Evolutionary conservation across 2,329 filamentous ascomycete species (phyloP), one percentile per base, ranked within the genome.

Genomic region (Cladorrhinum sp.): DNA sequence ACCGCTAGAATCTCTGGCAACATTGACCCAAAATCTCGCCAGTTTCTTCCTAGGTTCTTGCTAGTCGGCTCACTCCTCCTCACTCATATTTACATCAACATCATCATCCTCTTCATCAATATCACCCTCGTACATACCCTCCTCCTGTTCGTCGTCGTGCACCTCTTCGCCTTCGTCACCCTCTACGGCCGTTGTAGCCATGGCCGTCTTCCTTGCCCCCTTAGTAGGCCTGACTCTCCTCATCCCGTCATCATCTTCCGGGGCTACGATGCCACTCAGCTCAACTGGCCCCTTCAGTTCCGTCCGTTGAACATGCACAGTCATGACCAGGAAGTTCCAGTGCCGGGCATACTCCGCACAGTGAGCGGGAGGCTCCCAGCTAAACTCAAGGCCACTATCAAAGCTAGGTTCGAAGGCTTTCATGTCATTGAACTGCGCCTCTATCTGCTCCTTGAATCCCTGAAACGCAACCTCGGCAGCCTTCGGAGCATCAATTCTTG

Each of bases 231-330:
- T 10, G 13, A 7, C 23, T n/a, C 38, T 45, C 25, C 23, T 25
- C 23, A n/a, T 25, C 22, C 29, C 36, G 16, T 48, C 54, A 32
- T 29, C 63, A 36, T 57, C 58, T 6, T 61, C 60, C 41, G 3
- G 18, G 16, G 16, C 3, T 27, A 67, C 57, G 58, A 66, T 62
- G 36, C 64, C 65, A 13, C 61, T 60, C 9, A 67, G 10, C 36
- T 69, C 62, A 16, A 64, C 49, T 16, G 65, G 64, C 5, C 67
- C 65, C 32, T 38, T 7, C 1, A 69, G 20, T 20, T 63, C 27
- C 4, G 51, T 55, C 27, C 58, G 45, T 10, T 54, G 13, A 4
- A 66, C 65, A 27, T 58, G 16, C 0, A 68, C 64, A 8, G 32
- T 22, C 3, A 68, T 2, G 16, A 48, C 48, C 18, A 56, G 16